Base-by-base conservation (phyloP, 2,329 filamentous ascomycete species). In the Botrytis sinoallii region DNA sequence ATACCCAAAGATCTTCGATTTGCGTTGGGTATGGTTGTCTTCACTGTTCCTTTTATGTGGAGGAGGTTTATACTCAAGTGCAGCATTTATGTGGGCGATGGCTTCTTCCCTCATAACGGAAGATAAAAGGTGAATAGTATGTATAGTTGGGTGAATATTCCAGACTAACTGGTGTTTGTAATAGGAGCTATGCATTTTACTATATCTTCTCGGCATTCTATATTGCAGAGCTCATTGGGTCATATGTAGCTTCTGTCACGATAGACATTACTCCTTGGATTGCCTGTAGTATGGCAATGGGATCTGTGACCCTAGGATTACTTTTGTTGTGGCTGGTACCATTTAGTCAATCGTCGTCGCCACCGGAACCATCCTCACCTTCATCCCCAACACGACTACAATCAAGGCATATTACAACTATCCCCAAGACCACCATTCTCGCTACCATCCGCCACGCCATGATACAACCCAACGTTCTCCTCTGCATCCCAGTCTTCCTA, bases 141-240 rank as follows among this genome's bases (percentile, higher is more conserved):
- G 10, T 16, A 18, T n/a, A 5, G 4, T 57, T 52, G 12, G 5
- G 2, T 16, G 1, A 6, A 38, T 40, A 7, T 9, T 29, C 10
- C 20, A 29, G 29, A 55, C 40, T 48, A 16, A 59, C 25, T 3
- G 29, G 20, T 22, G 64, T 25, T 16, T 70, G 2, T 46, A 22
- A 10, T 29, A 80, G 79, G 72, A 80, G 79, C 61, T 75, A 78
- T 70, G 77, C 76, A 1, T 81, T 80, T 64, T 81, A 81, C 44
- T 80, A 80, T 57, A 80, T 81, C 57, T 81, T 80, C 61, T 80
- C 80, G 14, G 78, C 80, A 38, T 81, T 79, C 59, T 81, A 80
- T 61, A 71, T 79, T 40, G 79, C 79, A 1, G 80, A 81, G 60
- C 75, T 81, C 22, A 73, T 79, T 8, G 78, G 76, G 25, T 81